These are phyloP conservation scores for Skeletonema marinoi DNA, from an alignment of 108 stramenopile species.

Conservation along the genomic window DNA sequence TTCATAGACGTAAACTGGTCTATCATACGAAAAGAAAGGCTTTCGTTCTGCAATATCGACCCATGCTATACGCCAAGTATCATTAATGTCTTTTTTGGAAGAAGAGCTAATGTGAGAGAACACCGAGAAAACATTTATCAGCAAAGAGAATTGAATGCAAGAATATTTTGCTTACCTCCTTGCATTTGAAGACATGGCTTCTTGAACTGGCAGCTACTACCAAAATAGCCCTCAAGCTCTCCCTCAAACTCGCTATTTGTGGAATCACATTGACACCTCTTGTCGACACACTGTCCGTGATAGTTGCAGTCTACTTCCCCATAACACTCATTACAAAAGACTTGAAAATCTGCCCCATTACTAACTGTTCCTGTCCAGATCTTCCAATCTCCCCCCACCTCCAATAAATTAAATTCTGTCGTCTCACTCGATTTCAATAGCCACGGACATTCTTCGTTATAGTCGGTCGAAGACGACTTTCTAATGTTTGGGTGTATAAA, in stretches of 20 bases:
- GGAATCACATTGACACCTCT: neutral
- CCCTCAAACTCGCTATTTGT: neutral
- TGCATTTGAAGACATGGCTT: conserved; percentile 16
- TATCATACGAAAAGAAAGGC: conserved; percentile 13
- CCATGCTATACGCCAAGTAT: neutral
- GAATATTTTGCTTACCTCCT: conserved; percentile 7
- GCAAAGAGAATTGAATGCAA: neutral
- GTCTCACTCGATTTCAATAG: conserved; percentile 25
- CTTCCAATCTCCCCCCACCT: conserved; percentile 24
- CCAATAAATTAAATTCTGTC: conserved; percentile 12
- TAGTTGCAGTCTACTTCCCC: conserved; percentile 14
- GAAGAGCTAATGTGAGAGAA: neutral
- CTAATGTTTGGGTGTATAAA: neutral
- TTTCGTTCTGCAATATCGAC: neutral
- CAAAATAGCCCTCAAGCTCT: conserved; percentile 14
- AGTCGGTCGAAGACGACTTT: neutral
- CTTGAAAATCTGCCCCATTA: neutral
- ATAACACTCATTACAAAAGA: conserved; percentile 1
- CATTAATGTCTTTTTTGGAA: neutral
- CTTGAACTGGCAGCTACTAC: conserved; percentile 23
- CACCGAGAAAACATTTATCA: neutral
- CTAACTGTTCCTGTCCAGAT: conserved; percentile 25
- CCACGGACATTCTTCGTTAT: conserved; percentile 21
- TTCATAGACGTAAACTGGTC: conserved; percentile 14
- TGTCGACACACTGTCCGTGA: conserved; percentile 2